These are phyloP conservation scores for Trichosanthes cucumerina DNA, from an alignment of 306 rosid genomes.

Conservation along the genomic window DNA sequence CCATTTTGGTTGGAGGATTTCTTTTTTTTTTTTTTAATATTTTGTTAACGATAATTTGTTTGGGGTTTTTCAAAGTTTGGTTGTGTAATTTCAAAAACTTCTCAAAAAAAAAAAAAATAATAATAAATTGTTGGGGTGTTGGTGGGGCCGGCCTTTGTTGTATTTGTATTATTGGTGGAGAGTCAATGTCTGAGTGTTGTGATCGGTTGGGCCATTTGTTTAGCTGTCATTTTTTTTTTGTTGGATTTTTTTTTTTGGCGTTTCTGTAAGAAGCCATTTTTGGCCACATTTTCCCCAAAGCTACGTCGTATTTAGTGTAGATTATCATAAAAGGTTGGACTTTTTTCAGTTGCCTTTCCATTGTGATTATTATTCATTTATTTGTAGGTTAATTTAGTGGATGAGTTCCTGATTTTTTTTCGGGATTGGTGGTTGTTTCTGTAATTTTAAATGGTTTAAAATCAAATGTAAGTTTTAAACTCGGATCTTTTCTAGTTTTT, in stretches of 20 bases:
- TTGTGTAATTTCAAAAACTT: neutral
- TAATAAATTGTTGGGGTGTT: neutral
- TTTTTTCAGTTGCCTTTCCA: neutral
- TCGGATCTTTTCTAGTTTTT: too few relatives aligned
- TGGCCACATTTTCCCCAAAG: neutral
- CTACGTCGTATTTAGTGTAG: neutral
- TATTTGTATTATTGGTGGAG: constrained; percentile 31
- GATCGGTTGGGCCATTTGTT: constrained; percentile 28
- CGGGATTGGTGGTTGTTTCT: too few relatives aligned
- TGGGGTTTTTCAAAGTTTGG: neutral
- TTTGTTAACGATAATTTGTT: neutral
- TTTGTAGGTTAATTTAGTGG: neutral
- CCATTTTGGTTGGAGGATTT: neutral
- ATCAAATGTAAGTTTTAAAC: too few relatives aligned
- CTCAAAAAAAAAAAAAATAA: too few relatives aligned
- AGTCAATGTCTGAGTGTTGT: constrained; percentile 14
- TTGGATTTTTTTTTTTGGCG: neutral
- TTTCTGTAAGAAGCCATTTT: neutral
- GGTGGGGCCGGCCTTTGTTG: constrained; percentile 13
- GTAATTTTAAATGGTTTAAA: too few relatives aligned
- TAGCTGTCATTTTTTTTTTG: constrained; percentile 13
- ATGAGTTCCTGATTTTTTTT: too few relatives aligned
- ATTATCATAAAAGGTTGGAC: neutral
- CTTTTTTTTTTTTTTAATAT: neutral
- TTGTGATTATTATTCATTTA: neutral